Base-by-base conservation (phyloP, 441 rosid genomes). In the Arabidopsis hybrid region DNA sequence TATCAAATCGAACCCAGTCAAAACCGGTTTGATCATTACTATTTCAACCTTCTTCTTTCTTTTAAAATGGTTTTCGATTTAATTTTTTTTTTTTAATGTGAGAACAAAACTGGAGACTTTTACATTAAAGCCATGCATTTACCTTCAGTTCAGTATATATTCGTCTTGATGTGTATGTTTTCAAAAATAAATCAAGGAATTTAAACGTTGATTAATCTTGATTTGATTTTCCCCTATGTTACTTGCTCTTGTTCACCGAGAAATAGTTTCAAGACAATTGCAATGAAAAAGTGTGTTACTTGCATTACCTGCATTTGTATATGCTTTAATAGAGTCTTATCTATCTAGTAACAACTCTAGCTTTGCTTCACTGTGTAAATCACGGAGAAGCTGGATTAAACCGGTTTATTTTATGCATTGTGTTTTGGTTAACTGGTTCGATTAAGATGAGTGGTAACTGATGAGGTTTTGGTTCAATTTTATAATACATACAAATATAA, bases 341-440 rank as follows among this genome's bases (percentile, higher is more conserved):
- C 35, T 36, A 46, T 55, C 71, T 56, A 36, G 40, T 21, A 43
- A 38, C 21, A 63, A 43, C 56, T 43, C 42, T 35, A 47, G 2
- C 38, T 49, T 49, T 56, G 68, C 69, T 60, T 52, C 63, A 51
- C 26, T 67, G 39, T 60, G 61, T 51, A 47, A 43, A 43, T 58
- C 64, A 60, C 42, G 36, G 12, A 36, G 35, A 35, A 14, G 12
- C 69, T 68, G 10, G 43, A 61, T 61, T 62, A 40, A 60, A 67
- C 63, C 58, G 35, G 63, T 67, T 67, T 12, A 9, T 53, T 67
- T 67, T 12, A 9, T 53, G 59, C 5, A 45, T 60, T 69, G 36
- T 45, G 52, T 68, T 61, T 35, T 2, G 16, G 26, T 53, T 68
- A 35, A 51, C 14, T 52, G 13, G 55, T 9, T 21, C 32, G 34